A percentile compares a stretch with the other conserved stretches of the same genome.
phyloP scores from a whole-genome alignment of 495 filamentous ascomycete species.

The Lasiosphaeria ovina region DNA sequence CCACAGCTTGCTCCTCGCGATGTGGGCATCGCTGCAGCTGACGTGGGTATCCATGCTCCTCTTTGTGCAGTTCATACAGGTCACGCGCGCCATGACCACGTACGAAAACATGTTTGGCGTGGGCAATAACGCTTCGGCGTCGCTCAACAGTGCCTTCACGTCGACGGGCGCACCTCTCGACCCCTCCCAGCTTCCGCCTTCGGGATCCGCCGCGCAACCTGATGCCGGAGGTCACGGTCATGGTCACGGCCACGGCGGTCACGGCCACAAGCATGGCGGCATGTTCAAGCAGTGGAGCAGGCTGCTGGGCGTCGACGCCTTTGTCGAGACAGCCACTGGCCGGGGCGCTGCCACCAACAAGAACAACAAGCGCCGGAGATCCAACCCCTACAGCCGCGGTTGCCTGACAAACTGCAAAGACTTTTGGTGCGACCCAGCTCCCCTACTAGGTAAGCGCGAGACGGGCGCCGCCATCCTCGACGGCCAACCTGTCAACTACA shows the following conservation, averaged over 20 bases:
- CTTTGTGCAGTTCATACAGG: constrained; percentile 85
- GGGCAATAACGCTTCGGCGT: constrained; percentile 53
- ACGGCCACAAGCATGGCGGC: constrained; percentile 48
- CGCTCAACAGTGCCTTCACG: constrained; percentile 74
- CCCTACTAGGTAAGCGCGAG: constrained; percentile 72
- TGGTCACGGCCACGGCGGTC: constrained; percentile 44
- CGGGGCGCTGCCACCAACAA: constrained; percentile 48
- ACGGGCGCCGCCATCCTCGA: constrained; percentile 73
- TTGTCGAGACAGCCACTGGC: constrained; percentile 75
- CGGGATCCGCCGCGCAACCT: constrained; percentile 30
- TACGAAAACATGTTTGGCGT: constrained; percentile 90
- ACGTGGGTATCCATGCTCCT: constrained; percentile 96
- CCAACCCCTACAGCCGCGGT: constrained; percentile 84
- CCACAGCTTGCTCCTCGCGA: constrained; percentile 72
- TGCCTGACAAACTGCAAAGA: constrained; percentile 85
- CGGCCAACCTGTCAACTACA: constrained; percentile 80
- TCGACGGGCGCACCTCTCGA: constrained; percentile 72
- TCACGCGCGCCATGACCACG: constrained; percentile 88
- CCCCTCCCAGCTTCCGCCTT: constrained; percentile 38
- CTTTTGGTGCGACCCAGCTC: constrained; percentile 90
- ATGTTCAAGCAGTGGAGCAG: constrained; percentile 77
- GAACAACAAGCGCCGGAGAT: constrained; percentile 45
- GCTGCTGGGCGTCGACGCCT: constrained; percentile 85
- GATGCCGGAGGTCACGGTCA: constrained; percentile 31
- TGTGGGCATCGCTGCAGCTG: constrained; percentile 80